Percentiles rank a stretch among this genome's conserved stretches.
Conservation (phyloP, 768 basidiomycete genomes). For the Tremella yokohamensis region DNA sequence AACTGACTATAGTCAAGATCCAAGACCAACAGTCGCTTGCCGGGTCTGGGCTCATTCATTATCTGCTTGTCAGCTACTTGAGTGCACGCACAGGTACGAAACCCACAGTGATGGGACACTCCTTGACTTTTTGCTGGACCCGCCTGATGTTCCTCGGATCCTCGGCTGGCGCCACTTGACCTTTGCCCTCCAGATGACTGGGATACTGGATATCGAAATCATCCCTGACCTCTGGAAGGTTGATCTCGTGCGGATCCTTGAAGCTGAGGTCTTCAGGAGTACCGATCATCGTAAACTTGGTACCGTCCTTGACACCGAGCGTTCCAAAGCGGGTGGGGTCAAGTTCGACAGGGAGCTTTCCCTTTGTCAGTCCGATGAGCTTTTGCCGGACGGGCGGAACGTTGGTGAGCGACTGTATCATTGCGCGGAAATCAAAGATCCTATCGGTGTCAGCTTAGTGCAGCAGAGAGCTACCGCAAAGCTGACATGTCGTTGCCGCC, state of each 20-base stretch:
- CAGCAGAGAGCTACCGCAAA: not conserved
- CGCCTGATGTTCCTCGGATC: constrained; percentile 79
- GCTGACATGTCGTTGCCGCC: constrained; percentile 72
- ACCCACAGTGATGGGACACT: constrained; percentile 51
- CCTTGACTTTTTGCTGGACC: constrained; percentile 67
- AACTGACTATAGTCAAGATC: constrained; percentile 81
- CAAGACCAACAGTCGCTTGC: constrained; percentile 76
- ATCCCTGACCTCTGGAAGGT: constrained; percentile 53
- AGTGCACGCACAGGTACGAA: constrained; percentile 29
- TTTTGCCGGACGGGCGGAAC: constrained; percentile 85
- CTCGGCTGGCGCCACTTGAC: constrained; percentile 61
- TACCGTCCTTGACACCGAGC: constrained; percentile 49
- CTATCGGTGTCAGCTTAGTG: constrained; percentile 51
- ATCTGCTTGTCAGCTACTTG: constrained; percentile 53
- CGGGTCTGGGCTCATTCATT: constrained; percentile 70
- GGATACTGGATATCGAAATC: constrained; percentile 77
- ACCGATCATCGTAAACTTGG: constrained; percentile 79
- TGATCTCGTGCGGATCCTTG: constrained; percentile 68
- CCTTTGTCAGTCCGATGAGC: constrained; percentile 77
- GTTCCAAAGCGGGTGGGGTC: constrained; percentile 57
- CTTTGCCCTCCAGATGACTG: constrained; percentile 4
- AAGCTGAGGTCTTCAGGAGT: constrained; percentile 82
- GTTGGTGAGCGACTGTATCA: constrained; percentile 65
- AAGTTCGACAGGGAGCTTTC: constrained; percentile 74
- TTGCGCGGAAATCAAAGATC: constrained; percentile 72